Base-by-base conservation (phyloP, 2,329 filamentous ascomycete genomes). In the Clarireedia monteithiana region DNA sequence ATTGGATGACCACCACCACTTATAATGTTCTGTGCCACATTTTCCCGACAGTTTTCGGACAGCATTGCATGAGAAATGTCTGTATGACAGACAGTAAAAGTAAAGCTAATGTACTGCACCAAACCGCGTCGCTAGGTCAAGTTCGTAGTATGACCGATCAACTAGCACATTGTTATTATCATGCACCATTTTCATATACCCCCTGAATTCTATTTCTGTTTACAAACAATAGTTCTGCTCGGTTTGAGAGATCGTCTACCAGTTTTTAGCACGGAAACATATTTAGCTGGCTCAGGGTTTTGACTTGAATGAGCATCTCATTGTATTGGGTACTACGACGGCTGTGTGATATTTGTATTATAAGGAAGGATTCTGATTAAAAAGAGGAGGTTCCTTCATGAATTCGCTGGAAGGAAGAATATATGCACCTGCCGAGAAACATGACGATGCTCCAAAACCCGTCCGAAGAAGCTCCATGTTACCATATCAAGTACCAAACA, bases 291-390 rank as follows among this genome's bases (percentile, higher is more conserved):
- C 30, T 34, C 30, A 34, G 30, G 30, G 30, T 34, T 9, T 34
- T 34, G 30, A 34, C 42, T 23, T 34, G 30, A 34, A 50, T 23
- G 10, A 50, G 7, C 10, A 26, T 36, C 12, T 15, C 24, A 27
- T 26, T 42, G 27, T 46, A 55, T 44, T 34, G 52, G 17, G 39
- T 42, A 42, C 39, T 42, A 42, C 53, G 50, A 56, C 48, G 53
- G 46, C 48, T 53, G 30, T 12, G 40, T 50, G 48, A 26, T 48
- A 54, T 54, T 57, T 60, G 59, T 59, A 66, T 67, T 68, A 67
- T 63, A 66, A 66, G 66, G 62, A 64, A 60, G 62, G 53, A 64
- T 53, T 56, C 60, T 63, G 63, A 65, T 62, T 67, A 61, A 67
- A 63, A 58, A 56, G 65, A 62, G 58, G 60, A 63, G 57, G 59